These are phyloP conservation scores for Rhizophora apiculata DNA, from an alignment of 345 rosid species.

Conservation along the genomic window DNA sequence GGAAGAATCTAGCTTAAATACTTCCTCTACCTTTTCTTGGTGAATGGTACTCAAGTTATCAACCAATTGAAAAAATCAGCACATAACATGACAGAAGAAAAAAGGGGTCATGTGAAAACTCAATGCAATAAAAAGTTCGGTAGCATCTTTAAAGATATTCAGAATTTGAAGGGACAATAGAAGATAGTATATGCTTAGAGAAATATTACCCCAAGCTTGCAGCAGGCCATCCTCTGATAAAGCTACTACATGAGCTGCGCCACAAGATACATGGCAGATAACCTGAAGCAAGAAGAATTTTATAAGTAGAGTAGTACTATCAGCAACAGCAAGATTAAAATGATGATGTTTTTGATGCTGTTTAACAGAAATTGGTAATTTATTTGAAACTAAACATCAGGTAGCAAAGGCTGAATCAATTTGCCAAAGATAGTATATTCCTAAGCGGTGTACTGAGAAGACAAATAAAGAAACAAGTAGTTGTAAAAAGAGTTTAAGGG, in stretches of 20 bases:
- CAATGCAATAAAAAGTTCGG: slow-evolving; percentile 1
- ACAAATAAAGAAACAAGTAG: too few species aligned
- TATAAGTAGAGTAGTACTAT: not conserved
- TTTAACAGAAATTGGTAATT: too few species aligned
- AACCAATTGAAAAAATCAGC: not conserved
- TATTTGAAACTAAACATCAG: too few species aligned
- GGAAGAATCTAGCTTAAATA: slow-evolving; percentile 14
- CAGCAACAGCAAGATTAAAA: not conserved
- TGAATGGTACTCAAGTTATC: slow-evolving; percentile 10
- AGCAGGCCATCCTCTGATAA: slow-evolving; percentile 79
- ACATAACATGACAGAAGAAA: not conserved
- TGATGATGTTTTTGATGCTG: too few species aligned
- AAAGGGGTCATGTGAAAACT: not conserved
- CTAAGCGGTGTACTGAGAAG: too few species aligned
- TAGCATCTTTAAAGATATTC: not conserved
- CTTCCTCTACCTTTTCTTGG: slow-evolving; percentile 10
- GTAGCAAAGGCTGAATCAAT: too few species aligned
- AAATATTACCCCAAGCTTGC: slow-evolving; percentile 83
- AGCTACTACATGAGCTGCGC: slow-evolving; percentile 89
- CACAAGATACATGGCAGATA: slow-evolving; percentile 81
- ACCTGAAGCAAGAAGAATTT: slow-evolving; percentile 35
- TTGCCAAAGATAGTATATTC: too few species aligned
- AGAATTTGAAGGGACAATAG: slow-evolving; percentile 8
- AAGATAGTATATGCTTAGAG: not conserved
- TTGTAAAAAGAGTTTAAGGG: not conserved